phyloP scores from a whole-genome alignment of 352 stramenopile species.

The Globisporangium paddicum region DNA sequence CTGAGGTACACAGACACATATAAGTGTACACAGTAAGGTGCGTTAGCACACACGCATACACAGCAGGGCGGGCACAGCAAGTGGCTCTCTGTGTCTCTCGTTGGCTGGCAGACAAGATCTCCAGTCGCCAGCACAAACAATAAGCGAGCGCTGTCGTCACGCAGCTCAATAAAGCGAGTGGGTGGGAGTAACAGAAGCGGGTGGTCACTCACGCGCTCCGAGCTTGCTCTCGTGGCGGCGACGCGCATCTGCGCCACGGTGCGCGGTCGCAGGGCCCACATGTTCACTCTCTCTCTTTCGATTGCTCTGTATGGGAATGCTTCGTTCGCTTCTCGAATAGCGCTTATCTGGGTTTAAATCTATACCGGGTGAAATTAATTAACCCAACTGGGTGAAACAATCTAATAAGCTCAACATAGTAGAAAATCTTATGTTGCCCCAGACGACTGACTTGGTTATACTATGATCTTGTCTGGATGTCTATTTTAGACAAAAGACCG shows the following conservation, averaged over 20 bases:
- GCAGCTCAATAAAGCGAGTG: not conserved
- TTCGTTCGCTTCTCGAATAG: no score
- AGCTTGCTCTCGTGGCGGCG: conserved; percentile 14
- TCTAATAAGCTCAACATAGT: no score
- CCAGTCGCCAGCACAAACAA: not conserved
- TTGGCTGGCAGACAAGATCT: not conserved
- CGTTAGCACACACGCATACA: not conserved
- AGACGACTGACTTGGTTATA: no score
- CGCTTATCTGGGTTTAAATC: no score
- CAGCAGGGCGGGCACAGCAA: no score
- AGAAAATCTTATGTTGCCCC: no score
- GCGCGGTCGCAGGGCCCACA: conserved; percentile 42
- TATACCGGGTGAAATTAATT: no score
- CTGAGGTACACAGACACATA: not conserved
- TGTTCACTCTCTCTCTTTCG: conserved; percentile 11
- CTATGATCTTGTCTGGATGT: no score
- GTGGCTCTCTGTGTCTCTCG: not conserved
- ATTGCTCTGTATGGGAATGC: no score
- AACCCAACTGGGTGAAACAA: no score
- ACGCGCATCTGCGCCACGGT: conserved; percentile 30
- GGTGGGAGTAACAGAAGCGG: not conserved
- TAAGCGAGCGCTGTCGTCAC: not conserved
- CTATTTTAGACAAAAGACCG: no score
- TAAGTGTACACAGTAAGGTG: not conserved
- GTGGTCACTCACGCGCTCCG: not conserved